Evolutionary conservation across 495 filamentous ascomycete genomes (phyloP), one percentile per base, ranked within the genome.

Genomic region (Neurospora pannonica): DNA sequence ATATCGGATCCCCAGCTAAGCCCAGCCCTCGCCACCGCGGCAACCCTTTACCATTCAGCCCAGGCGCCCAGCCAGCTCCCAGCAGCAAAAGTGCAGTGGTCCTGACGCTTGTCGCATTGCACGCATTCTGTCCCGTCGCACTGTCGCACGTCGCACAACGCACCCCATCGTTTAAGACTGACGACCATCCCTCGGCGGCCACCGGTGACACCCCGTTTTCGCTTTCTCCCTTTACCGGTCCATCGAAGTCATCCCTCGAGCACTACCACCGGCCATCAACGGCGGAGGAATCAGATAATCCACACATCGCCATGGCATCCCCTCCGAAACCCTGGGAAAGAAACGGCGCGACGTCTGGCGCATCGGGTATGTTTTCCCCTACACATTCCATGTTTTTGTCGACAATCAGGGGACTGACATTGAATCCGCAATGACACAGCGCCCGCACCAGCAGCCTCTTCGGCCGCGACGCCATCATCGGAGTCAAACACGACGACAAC

Each of bases 291-390:
- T 67, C 28, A 67, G 54, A 34, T 67, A 67, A 67, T 67, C 54
- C 54, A 67, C 54, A 67, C 28, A 67, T 67, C 54, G 54, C 28
- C 21, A 87, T 87, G 86, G 89, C 90, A 76, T 95, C 95, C 84
- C 95, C 95, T 77, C 95, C 95, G 42, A 98, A 98, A 84, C 95
- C 95, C 24, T 98, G 95, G 95, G 95, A 98, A 84, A 89, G 90
- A 81, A 88, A 89, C 73, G 92, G 93, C 81, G 88, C 89, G 69
- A 81, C 84, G 71, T 81, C 87, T 74, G 84, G 88, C 77, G 82
- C 87, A 85, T 81, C 81, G 77, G 83, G 86, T 90, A 80, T 70
- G 82, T 79, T 75, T 28, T 70, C 69, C n/a, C 46, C 31, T 34
- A 24, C 42, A 43, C 40, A 42, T 78, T 37, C 43, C 72, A 70